A percentile compares a stretch with the other conserved stretches of the same genome.
Conservation (phyloP, 768 basidiomycete genomes). For the Termitomyces sp. region DNA sequence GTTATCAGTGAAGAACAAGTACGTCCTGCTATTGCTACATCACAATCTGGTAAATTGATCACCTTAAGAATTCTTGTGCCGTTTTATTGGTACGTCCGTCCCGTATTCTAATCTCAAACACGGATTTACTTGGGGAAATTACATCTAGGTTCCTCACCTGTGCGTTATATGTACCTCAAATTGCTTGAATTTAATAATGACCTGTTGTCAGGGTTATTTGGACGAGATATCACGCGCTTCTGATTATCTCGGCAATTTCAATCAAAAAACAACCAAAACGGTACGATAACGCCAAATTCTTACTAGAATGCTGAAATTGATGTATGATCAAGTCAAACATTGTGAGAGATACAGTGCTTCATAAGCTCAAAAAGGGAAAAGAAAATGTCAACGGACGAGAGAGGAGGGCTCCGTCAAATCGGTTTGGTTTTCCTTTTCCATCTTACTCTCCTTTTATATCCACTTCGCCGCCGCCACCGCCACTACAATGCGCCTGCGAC, state of each 20-base stretch:
- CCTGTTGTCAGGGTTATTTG: conserved; percentile 9
- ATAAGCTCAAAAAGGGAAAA: too few species aligned
- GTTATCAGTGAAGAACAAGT: conserved; percentile 68
- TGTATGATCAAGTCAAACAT: too few species aligned
- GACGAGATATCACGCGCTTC: conserved; percentile 64
- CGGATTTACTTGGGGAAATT: neutral
- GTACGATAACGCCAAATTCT: too few species aligned
- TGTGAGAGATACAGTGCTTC: too few species aligned
- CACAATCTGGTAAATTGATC: neutral
- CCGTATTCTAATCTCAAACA: neutral
- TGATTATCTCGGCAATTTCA: conserved; percentile 22
- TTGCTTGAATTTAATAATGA: neutral
- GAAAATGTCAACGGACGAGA: too few species aligned
- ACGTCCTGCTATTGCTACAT: conserved; percentile 17
- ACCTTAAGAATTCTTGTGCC: conserved; percentile 7
- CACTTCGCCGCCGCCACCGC: too few species aligned
- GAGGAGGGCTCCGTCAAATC: too few species aligned
- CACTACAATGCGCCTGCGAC: too few species aligned
- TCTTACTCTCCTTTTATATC: too few species aligned
- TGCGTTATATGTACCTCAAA: neutral
- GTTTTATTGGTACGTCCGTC: conserved; percentile 9
- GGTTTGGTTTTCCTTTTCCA: too few species aligned
- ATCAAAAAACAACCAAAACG: neutral
- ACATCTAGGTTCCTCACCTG: conserved; percentile 9
- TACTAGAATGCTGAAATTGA: too few species aligned